Conservation (phyloP, 148 eudicot genomes). For the Rhododendron simsii region DNA sequence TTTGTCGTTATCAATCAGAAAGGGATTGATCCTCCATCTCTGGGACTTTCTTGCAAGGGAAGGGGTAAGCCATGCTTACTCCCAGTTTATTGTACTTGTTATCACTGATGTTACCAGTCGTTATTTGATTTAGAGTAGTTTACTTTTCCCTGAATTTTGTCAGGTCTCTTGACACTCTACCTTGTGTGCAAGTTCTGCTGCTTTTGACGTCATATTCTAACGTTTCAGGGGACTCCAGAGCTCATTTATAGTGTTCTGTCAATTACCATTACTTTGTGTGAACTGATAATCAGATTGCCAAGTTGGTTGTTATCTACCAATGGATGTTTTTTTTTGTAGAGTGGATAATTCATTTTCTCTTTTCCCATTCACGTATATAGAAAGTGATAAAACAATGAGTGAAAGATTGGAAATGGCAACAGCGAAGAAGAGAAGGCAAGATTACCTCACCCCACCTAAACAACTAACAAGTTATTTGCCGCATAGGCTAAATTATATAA, state of each 20-base stretch:
- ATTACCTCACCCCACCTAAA: background rate
- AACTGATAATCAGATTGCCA: background rate
- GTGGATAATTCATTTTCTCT: background rate
- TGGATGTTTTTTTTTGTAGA: background rate
- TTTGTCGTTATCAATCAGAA: constrained; percentile 91
- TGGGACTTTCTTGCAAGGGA: constrained; percentile 87
- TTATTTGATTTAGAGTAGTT: background rate
- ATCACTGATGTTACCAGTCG: background rate
- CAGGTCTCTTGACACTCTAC: background rate
- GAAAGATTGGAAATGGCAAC: background rate
- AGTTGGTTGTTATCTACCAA: background rate
- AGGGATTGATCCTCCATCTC: constrained; percentile 95
- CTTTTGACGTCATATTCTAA: background rate
- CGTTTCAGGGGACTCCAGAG: background rate
- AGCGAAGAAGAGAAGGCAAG: too few species aligned
- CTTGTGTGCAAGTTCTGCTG: background rate
- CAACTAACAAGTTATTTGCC: background rate
- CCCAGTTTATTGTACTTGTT: background rate
- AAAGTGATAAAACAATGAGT: background rate
- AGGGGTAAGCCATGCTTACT: constrained; percentile 55
- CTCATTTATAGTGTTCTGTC: background rate
- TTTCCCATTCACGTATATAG: background rate
- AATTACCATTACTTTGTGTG: background rate
- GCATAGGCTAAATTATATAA: background rate
- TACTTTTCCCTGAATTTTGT: background rate